Percentiles rank a stretch among this genome's conserved stretches.
phyloP scores from a whole-genome alignment of 2,329 filamentous ascomycete genomes.

The Mariannaea elegans region DNA sequence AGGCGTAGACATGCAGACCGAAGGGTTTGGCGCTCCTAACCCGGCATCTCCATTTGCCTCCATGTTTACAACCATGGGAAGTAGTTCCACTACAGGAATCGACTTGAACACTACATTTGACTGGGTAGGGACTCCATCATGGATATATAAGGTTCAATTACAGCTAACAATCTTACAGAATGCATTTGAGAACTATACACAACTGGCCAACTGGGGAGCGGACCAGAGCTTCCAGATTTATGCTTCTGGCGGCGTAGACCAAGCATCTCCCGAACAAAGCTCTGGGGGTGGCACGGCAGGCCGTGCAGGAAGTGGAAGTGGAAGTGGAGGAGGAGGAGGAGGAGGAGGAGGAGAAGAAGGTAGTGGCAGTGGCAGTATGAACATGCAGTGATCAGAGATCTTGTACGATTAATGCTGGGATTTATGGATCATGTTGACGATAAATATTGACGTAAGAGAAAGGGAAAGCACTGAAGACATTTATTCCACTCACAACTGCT shows the following conservation, averaged over 20 bases:
- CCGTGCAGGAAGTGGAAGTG: neutral
- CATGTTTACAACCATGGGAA: slow-evolving; percentile 59
- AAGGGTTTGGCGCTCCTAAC: slow-evolving; percentile 40
- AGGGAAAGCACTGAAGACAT: slow-evolving; percentile 25
- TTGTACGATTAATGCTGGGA: slow-evolving; percentile 25
- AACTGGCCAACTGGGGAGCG: slow-evolving; percentile 60
- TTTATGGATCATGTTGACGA: slow-evolving; percentile 23
- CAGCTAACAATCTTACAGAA: slow-evolving; percentile 52
- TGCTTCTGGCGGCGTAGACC: slow-evolving; percentile 41
- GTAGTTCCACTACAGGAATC: slow-evolving; percentile 40
- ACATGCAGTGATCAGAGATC: slow-evolving; percentile 31
- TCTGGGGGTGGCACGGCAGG: slow-evolving; percentile 31
- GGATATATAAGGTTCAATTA: neutral
- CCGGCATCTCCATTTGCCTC: slow-evolving; percentile 59
- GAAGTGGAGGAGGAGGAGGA: slow-evolving; percentile 4
- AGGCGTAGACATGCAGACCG: slow-evolving; percentile 43
- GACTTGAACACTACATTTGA: slow-evolving; percentile 64
- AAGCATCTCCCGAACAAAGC: slow-evolving; percentile 40
- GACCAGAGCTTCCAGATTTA: slow-evolving; percentile 64
- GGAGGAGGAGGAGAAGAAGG: slow-evolving; percentile 7
- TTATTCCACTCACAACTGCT: slow-evolving; percentile 4
- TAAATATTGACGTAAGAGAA: slow-evolving; percentile 11
- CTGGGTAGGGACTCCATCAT: slow-evolving; percentile 57
- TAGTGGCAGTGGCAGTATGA: slow-evolving; percentile 26
- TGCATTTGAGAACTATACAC: slow-evolving; percentile 66